Conservation (phyloP, 2,329 filamentous ascomycete genomes). For the Arthrobotrys conoides region DNA sequence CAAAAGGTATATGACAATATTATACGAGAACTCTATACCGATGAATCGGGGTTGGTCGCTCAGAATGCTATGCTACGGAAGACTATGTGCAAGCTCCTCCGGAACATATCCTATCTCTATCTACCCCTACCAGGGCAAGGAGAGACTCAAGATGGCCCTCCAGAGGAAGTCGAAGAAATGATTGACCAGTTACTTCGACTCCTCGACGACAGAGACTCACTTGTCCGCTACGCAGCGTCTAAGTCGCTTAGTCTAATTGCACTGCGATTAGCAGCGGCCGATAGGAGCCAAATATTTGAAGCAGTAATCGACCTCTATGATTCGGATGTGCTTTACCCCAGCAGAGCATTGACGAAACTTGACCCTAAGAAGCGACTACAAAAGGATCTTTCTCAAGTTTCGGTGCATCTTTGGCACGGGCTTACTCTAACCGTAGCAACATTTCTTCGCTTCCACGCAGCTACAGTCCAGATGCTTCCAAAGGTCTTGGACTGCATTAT, state of each 20-base stretch:
- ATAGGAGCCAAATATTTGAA: conserved; percentile 89
- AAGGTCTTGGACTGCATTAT: conserved; percentile 67
- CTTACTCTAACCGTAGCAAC: conserved; percentile 81
- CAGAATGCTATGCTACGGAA: conserved; percentile 58
- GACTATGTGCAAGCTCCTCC: conserved; percentile 50
- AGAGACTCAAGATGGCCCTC: conserved; percentile 45
- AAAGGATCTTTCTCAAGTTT: conserved; percentile 58
- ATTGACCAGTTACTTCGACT: conserved; percentile 85
- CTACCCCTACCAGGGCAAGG: conserved; percentile 42
- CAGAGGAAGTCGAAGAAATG: conserved; percentile 76
- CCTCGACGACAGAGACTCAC: conserved; percentile 88
- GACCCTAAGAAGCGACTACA: conserved; percentile 45
- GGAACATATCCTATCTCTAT: conserved; percentile 54
- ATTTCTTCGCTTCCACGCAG: conserved; percentile 63
- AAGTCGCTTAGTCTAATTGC: conserved; percentile 92
- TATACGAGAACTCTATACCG: conserved; percentile 40
- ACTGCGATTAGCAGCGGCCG: conserved; percentile 81
- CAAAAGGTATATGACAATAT: conserved; percentile 48
- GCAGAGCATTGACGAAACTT: conserved; percentile 49
- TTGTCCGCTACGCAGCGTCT: conserved; percentile 89
- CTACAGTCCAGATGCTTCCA: conserved; percentile 62
- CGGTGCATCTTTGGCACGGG: conserved; percentile 79
- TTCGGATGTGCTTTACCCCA: conserved; percentile 73
- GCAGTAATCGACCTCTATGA: conserved; percentile 80
- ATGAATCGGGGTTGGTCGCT: conserved; percentile 45